These are phyloP conservation scores for Scytalidium sp. DNA, from an alignment of 2,329 filamentous ascomycete genomes.

Conservation along the genomic window DNA sequence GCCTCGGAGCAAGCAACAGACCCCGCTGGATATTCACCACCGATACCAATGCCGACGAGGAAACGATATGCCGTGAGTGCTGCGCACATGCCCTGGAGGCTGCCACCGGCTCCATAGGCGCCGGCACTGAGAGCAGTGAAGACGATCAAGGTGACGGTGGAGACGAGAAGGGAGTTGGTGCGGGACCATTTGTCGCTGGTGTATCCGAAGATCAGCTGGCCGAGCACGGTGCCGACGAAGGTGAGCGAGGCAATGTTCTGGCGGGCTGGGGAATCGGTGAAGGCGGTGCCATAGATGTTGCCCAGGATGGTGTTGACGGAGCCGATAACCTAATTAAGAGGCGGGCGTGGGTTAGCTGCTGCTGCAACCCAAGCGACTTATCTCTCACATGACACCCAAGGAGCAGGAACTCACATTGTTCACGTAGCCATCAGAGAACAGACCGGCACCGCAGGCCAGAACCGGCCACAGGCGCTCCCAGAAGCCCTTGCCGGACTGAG, in stretches of 20 bases:
- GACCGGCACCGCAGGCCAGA: slow-evolving; percentile 82
- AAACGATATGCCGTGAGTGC: slow-evolving; percentile 82
- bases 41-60: slow-evolving; percentile 77
- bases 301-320: slow-evolving; percentile 77
- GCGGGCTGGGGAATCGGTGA: slow-evolving; percentile 64
- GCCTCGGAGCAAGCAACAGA: slow-evolving; percentile 82
- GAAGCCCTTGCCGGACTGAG: slow-evolving; percentile 25
- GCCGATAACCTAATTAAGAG: slow-evolving; percentile 86
- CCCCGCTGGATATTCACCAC: slow-evolving; percentile 78
- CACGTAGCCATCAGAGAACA: slow-evolving; percentile 90
- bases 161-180: slow-evolving; percentile 75
- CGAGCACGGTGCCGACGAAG: slow-evolving; percentile 82
- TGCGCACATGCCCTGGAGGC: slow-evolving; percentile 68
- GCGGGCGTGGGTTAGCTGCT: background rate
- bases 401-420: slow-evolving; percentile 64
- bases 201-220: slow-evolving; percentile 78
- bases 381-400: background rate
- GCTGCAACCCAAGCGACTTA: background rate
- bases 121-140: slow-evolving; percentile 79
- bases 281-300: slow-evolving; percentile 66
- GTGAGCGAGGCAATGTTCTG: slow-evolving; percentile 78
- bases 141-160: slow-evolving; percentile 78
- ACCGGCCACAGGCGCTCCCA: slow-evolving; percentile 36
- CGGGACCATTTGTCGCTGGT: slow-evolving; percentile 82
- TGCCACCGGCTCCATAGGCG: slow-evolving; percentile 71